phyloP scores from a whole-genome alignment of 2,329 filamentous ascomycete genomes.

The Exophiala lecanii-corni region DNA sequence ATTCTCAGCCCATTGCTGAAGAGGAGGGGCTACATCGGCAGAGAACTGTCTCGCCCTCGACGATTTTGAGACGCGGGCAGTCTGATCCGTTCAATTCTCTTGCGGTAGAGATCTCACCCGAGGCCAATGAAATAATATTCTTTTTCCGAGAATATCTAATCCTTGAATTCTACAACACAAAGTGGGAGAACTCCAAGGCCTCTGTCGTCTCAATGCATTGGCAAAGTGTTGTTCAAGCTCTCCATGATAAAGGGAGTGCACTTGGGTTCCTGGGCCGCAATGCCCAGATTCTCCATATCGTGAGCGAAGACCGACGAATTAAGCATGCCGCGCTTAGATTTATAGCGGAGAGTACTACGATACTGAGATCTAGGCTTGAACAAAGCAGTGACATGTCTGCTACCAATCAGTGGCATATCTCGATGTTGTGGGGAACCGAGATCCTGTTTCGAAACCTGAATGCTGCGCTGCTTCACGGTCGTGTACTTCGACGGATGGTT shows the following conservation, averaged over 20 bases:
- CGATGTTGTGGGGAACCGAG: not conserved
- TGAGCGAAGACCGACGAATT: not conserved
- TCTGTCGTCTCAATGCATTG: not conserved
- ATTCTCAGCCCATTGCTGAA: no score
- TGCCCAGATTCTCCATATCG: not conserved
- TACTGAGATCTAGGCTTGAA: not conserved
- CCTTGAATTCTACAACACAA: not conserved
- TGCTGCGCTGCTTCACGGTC: not conserved
- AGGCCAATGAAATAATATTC: not conserved
- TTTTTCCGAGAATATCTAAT: not conserved
- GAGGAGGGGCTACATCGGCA: no score
- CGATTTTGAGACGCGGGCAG: not conserved
- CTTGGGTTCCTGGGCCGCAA: not conserved
- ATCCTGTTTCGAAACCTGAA: not conserved
- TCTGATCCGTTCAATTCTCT: constrained; percentile 1
- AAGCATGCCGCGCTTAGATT: not conserved
- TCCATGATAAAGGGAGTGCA: not conserved
- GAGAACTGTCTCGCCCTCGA: no score
- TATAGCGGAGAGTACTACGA: not conserved
- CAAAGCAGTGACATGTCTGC: not conserved
- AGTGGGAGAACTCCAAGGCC: not conserved
- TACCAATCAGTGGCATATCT: not conserved
- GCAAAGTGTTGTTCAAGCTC: not conserved
- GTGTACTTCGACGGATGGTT: not conserved
- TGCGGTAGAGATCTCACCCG: not conserved